Conservation (phyloP, 1,284 basidiomycete genomes). For the Puccinia coronata region DNA sequence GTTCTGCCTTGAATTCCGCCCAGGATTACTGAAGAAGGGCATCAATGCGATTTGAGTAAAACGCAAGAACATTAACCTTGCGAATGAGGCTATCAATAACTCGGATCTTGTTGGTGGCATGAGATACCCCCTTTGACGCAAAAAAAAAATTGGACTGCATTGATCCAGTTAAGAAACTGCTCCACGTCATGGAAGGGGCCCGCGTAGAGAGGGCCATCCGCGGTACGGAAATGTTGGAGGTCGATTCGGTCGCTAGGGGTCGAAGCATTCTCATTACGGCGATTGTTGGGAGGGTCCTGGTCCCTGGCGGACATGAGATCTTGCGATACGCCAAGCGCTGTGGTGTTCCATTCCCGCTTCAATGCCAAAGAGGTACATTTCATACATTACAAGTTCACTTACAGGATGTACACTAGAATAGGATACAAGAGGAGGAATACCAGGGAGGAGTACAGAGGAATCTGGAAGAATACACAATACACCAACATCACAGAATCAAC, state of each 20-base stretch:
- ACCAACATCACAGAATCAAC: no score
- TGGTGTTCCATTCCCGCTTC: no score
- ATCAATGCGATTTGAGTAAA: background rate
- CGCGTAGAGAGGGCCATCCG: background rate
- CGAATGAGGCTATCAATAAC: background rate
- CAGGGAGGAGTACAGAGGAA: no score
- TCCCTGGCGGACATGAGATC: no score
- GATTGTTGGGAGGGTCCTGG: no score
- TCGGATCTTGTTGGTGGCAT: background rate
- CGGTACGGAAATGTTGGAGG: background rate
- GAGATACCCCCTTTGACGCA: background rate
- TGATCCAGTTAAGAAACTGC: background rate
- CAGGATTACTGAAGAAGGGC: background rate
- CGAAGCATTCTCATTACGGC: no score
- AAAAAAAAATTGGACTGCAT: background rate
- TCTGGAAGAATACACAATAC: no score
- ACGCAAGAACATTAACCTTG: background rate
- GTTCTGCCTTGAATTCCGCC: background rate
- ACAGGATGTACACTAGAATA: no score
- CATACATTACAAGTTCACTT: no score
- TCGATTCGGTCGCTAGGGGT: slow-evolving; percentile 1
- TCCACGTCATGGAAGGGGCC: background rate
- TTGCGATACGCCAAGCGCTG: no score
- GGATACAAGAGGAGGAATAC: no score
- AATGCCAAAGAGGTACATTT: no score